phyloP scores from a whole-genome alignment of 306 rosid genomes.

The Mimosa bimucronata region DNA sequence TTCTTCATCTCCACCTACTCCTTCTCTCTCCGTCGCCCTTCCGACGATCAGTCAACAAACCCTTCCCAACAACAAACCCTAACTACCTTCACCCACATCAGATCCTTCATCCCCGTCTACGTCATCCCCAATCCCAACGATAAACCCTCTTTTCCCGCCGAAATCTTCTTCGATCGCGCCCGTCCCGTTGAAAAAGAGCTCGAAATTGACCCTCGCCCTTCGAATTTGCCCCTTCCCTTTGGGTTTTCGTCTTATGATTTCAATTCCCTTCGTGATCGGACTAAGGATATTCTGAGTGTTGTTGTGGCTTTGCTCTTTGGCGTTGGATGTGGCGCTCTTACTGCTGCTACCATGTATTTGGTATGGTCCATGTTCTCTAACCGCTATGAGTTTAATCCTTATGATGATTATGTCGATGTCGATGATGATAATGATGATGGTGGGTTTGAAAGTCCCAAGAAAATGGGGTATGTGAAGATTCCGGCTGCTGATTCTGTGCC shows the following conservation, averaged over 20 bases:
- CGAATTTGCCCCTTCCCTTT: slow-evolving; percentile 1
- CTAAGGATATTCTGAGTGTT: slow-evolving; percentile 73
- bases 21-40: slow-evolving; percentile 47
- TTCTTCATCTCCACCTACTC: slow-evolving; percentile 58
- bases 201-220: background rate
- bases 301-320: slow-evolving; percentile 77
- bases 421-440: slow-evolving; percentile 40
- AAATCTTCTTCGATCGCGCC: slow-evolving; percentile 31
- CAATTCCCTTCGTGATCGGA: slow-evolving; percentile 73
- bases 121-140: background rate
- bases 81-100: slow-evolving; percentile 49
- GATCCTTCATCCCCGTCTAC: slow-evolving; percentile 26
- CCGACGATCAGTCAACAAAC: background rate
- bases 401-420: slow-evolving; percentile 34
- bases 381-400: slow-evolving; percentile 42
- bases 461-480: slow-evolving; percentile 67
- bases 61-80: slow-evolving; percentile 35
- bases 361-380: slow-evolving; percentile 58
- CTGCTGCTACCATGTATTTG: slow-evolving; percentile 75
- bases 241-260: slow-evolving; percentile 52
- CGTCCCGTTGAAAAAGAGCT: slow-evolving; percentile 4
- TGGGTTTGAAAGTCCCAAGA: slow-evolving; percentile 49
- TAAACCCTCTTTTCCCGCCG: slow-evolving; percentile 14
- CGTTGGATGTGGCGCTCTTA: slow-evolving; percentile 78
- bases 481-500: slow-evolving; percentile 45